Evolutionary conservation across 306 rosid genomes (phyloP), one percentile per base, ranked within the genome.

Genomic region (Oemleria cerasiformis): DNA sequence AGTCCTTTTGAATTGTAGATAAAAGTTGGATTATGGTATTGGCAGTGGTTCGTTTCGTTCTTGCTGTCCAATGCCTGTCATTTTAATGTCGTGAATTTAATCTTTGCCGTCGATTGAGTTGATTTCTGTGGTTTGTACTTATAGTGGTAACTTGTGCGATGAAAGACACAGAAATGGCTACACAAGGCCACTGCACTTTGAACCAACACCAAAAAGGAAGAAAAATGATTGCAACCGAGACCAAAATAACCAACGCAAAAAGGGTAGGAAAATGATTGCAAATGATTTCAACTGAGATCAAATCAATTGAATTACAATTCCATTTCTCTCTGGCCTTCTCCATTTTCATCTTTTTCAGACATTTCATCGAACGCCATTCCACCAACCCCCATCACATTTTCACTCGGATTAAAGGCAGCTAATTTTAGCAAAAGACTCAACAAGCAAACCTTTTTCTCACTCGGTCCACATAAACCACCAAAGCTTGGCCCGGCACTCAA

Each of bases 341-440:
- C 2, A 30, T 30, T 30, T 1, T 30, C 36, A 30, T 30, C 36
- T 2, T 30, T 30, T 30, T 7, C 51, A 9, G 81, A 7, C 84
- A 89, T 84, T 65, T 40, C 76, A 19, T 81, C 87, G 36, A 92
- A 89, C 76, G 89, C 59, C 75, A 72, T 75, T 75, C 77, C 53
- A 34, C 92, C 85, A 63, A 79, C 45, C 65, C 4, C 79, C 87
- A 56, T 87, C 96, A 23, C 92, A 87, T 66, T 72, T 74, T 20
- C 66, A 17, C 48, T 88, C 96, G 60, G 75, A 82, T 30, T 78
- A 67, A 67, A 78, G 59, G 64, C 87, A 84, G 39, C 82, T 83
- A 76, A 76, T 43, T 34, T 80, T 76, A 11, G 86, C 76, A 74
- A 86, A 89, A n/a, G 85, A 75, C 45, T 77, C 75, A 51, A 92